Conservation (phyloP, 345 rosid genomes). For the Physaria fendleri region DNA sequence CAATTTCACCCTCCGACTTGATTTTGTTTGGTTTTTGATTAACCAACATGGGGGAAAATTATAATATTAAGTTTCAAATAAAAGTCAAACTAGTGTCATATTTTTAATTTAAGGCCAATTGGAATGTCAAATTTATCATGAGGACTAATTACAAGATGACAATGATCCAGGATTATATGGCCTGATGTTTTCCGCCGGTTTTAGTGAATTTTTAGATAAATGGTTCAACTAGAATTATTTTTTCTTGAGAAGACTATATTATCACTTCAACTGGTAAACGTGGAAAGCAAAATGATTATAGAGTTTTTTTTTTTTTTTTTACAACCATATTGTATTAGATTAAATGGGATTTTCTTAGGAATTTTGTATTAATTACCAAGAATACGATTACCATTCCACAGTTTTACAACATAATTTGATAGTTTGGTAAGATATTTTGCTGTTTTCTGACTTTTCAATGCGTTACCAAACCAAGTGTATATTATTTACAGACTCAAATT, state of each 20-base stretch:
- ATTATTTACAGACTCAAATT: not conserved
- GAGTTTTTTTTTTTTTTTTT: not conserved
- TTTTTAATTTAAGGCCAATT: too few species aligned
- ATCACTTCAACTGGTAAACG: not conserved
- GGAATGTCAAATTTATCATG: too few species aligned
- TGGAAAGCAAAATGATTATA: not conserved
- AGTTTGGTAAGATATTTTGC: not conserved
- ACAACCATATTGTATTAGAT: not conserved
- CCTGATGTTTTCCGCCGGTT: too few species aligned
- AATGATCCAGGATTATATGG: too few species aligned
- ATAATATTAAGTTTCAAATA: too few species aligned
- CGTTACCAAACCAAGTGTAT: not conserved
- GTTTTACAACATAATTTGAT: not conserved
- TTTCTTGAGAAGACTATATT: not conserved
- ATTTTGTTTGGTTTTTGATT: too few species aligned
- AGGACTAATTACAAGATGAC: too few species aligned
- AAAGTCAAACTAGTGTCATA: too few species aligned
- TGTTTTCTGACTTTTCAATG: not conserved
- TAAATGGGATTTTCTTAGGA: not conserved
- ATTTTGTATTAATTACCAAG: not conserved
- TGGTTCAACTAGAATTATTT: not conserved
- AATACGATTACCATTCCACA: not conserved
- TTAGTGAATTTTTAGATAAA: not conserved
- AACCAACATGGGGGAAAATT: too few species aligned
- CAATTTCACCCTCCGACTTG: too few species aligned